Base-by-base conservation (phyloP, 169 alveolate genomes). In the Pseudocohnilembus persalinus region DNA sequence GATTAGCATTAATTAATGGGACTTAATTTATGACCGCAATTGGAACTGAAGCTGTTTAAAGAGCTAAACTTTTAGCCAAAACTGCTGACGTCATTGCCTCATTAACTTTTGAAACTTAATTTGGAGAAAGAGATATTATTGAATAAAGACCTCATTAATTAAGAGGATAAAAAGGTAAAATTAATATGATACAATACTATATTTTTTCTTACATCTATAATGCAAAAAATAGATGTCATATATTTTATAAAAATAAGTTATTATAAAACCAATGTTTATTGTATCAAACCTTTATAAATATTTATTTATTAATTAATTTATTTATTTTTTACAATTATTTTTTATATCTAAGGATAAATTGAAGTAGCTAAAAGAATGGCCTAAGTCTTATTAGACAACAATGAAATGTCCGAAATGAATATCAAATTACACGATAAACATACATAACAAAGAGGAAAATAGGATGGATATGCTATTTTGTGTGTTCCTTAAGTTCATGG, bases 1-100 rank as follows among this genome's bases (percentile, higher is more conserved):
- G 94, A 0, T 87, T 92, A 29, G 87, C 93, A 1, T 64, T 92
- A 83, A 92, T 90, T 26, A 90, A 92, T 85, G 96, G 96, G 49
- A 88, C 93, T 32, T 82, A 92, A 76, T 77, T 90, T 80, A 90
- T 90, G 75, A 84, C 92, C 28, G 90, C 93, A 29, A 63, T 92
- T 0, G 90, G 90, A 27, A 31, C 93, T 49, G 91, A 88, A 33
- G 93, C 92, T 16, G 73, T 84, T 30, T 33, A 31, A 31, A 77
- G 90, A 68, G 26, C 91, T 64, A 75, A 83, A 32, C 29, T 76
- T 26, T 74, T 89, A 6, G 72, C 83, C 28, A 74, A 81, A 31
- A 73, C 87, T 32, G 89, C 93, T 27, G 91, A 90, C 72, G 65
- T 88, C 29, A 84, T 49, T 11, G 4, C 68, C 20, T 49, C 85